A percentile compares a stretch with the other conserved stretches of the same genome.
Evolutionary conservation across 1,139 yeast genomes (phyloP).

Genomic region (Petasospora fabianii): DNA sequence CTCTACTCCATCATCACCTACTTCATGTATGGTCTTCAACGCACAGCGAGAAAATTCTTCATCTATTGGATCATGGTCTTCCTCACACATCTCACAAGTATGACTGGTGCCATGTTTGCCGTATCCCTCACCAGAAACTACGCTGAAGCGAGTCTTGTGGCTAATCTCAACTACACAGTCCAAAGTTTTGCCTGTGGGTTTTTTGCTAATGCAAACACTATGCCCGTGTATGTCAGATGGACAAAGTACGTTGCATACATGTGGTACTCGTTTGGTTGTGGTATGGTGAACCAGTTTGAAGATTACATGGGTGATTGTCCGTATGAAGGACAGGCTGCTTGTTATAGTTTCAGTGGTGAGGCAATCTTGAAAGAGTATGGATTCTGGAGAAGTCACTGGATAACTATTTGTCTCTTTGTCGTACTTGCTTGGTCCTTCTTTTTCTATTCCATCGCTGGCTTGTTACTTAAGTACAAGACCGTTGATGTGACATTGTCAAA

Average conservation of each 20-base stretch:
- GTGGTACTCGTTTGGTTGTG: constrained; percentile 76
- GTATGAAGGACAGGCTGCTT: constrained; percentile 34
- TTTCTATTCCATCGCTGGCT: constrained; percentile 36
- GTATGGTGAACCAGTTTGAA: constrained; percentile 62
- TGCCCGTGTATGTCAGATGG: constrained; percentile 91
- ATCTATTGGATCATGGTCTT: constrained; percentile 57
- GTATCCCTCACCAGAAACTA: constrained; percentile 37
- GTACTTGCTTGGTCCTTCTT: constrained; percentile 59
- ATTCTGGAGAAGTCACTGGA: constrained; percentile 55
- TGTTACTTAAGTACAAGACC: constrained; percentile 9
- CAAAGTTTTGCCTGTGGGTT: constrained; percentile 83
- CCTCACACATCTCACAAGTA: constrained; percentile 53
- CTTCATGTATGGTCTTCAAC: constrained; percentile 72
- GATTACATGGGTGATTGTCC: constrained; percentile 60
- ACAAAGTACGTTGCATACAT: constrained; percentile 69
- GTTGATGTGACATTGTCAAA: constrained; percentile 16
- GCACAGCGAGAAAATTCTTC: constrained; percentile 45
- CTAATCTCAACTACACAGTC: constrained; percentile 40
- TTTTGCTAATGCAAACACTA: constrained; percentile 65
- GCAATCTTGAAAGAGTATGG: constrained; percentile 58
- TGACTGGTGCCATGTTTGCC: constrained; percentile 37
- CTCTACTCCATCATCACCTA: constrained; percentile 60
- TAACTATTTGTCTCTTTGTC: constrained; percentile 60
- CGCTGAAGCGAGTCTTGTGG: constrained; percentile 29
- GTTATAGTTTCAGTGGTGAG: constrained; percentile 44